Evolutionary conservation across 108 stramenopile species (phyloP).

Genomic region (Ochromonas danica): DNA sequence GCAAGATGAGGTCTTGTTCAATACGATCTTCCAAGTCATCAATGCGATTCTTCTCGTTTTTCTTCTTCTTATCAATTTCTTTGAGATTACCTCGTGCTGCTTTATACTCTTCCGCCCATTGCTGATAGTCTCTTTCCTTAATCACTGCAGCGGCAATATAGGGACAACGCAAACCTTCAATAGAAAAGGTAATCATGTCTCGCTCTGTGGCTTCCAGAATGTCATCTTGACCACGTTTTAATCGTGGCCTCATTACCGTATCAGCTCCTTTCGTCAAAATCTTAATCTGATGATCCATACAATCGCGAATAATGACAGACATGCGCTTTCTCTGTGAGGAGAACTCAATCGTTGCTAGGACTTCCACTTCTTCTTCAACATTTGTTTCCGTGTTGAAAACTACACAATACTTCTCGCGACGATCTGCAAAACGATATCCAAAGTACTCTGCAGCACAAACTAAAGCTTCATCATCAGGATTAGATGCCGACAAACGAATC

Average conservation of each 20-base stretch:
- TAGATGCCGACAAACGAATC: slow-evolving; percentile 53
- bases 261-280: slow-evolving; percentile 66
- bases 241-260: slow-evolving; percentile 55
- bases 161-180: slow-evolving; percentile 26
- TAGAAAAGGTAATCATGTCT: background rate
- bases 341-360: slow-evolving; percentile 50
- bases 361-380: slow-evolving; percentile 10
- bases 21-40: slow-evolving; percentile 35
- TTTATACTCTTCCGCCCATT: background rate
- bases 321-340: slow-evolving; percentile 54
- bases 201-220: background rate
- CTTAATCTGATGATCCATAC: slow-evolving; percentile 24
- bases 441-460: slow-evolving; percentile 57
- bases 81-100: background rate
- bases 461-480: slow-evolving; percentile 63
- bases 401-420: slow-evolving; percentile 11
- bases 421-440: slow-evolving; percentile 53
- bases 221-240: slow-evolving; percentile 25
- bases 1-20: slow-evolving; percentile 50
- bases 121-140: background rate
- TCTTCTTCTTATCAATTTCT: slow-evolving; percentile 47
- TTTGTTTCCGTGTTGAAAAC: slow-evolving; percentile 21
- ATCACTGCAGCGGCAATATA: background rate
- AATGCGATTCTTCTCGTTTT: slow-evolving; percentile 28
- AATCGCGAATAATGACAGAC: slow-evolving; percentile 44